Conservation (phyloP, 2,329 filamentous ascomycete species). For the Colletotrichum liaoningense region DNA sequence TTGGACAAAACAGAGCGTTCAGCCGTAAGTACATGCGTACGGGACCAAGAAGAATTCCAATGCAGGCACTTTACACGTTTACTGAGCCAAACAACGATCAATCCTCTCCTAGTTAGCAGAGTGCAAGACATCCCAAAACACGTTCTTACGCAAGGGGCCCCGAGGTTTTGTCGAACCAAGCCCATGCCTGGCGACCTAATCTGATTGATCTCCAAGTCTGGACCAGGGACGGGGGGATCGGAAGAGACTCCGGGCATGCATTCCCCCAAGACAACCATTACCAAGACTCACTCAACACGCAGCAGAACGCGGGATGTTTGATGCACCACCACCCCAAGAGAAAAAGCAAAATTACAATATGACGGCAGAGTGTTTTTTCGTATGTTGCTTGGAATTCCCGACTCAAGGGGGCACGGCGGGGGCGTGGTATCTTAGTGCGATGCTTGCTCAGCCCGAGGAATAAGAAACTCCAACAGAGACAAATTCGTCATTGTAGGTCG, state of each 20-base stretch:
- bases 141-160: neutral
- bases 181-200: conserved; percentile 15
- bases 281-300: neutral
- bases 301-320: conserved; percentile 2
- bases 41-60: neutral
- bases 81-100: neutral
- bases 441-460: neutral
- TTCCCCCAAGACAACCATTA: neutral
- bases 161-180: neutral
- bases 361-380: neutral
- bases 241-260: conserved; percentile 15
- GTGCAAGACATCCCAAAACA: neutral
- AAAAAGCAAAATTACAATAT: neutral
- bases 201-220: conserved; percentile 23
- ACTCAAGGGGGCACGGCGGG: neutral
- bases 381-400: neutral
- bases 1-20: neutral
- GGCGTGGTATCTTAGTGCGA: neutral
- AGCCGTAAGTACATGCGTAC: neutral
- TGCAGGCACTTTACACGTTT: neutral
- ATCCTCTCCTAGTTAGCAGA: neutral
- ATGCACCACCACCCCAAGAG: neutral
- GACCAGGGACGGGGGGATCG: conserved; percentile 22
- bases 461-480: neutral
- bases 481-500: neutral